phyloP scores from a whole-genome alignment of 176 grass and related monocot species.

The Bothriochloa decipiens region DNA sequence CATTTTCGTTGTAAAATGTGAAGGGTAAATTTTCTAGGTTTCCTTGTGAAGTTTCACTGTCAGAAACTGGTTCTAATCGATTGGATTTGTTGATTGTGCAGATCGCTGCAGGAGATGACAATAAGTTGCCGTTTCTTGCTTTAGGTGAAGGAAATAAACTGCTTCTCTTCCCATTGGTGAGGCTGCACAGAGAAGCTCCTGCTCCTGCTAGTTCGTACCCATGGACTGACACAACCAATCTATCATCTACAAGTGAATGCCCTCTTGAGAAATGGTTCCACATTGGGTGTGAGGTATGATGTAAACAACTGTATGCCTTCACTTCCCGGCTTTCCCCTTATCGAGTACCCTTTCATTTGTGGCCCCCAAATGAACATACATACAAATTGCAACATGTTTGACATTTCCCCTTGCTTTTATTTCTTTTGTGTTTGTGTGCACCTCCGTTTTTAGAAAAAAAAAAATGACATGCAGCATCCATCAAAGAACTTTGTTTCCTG shows the following conservation, averaged over 20 bases:
- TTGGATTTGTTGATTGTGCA: slow-evolving; percentile 42
- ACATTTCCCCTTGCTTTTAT: not conserved
- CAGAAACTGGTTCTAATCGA: not conserved
- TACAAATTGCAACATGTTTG: not conserved
- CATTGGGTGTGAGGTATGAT: slow-evolving; percentile 81
- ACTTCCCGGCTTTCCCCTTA: too few relatives aligned
- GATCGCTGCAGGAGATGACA: slow-evolving; percentile 38
- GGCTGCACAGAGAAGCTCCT: slow-evolving; percentile 73
- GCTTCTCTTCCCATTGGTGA: slow-evolving; percentile 75
- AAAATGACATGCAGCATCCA: not conserved
- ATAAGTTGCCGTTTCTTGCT: slow-evolving; percentile 74
- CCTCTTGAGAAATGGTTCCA: slow-evolving; percentile 89
- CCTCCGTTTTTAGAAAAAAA: not conserved
- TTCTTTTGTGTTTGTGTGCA: not conserved
- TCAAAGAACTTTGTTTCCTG: not conserved
- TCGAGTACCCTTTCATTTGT: slow-evolving; percentile 15
- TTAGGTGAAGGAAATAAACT: slow-evolving; percentile 80
- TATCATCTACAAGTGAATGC: slow-evolving; percentile 58
- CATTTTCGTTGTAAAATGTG: not conserved
- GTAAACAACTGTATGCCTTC: not conserved
- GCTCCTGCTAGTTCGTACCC: slow-evolving; percentile 47
- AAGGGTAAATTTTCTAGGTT: not conserved
- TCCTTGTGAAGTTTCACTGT: not conserved
- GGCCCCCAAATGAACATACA: not conserved
- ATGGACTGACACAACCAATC: slow-evolving; percentile 54